Percentiles rank a stretch among this genome's conserved stretches.
These are phyloP conservation scores for Primulina eburnea DNA, from an alignment of 257 asterid genomes.

Conservation along the genomic window DNA sequence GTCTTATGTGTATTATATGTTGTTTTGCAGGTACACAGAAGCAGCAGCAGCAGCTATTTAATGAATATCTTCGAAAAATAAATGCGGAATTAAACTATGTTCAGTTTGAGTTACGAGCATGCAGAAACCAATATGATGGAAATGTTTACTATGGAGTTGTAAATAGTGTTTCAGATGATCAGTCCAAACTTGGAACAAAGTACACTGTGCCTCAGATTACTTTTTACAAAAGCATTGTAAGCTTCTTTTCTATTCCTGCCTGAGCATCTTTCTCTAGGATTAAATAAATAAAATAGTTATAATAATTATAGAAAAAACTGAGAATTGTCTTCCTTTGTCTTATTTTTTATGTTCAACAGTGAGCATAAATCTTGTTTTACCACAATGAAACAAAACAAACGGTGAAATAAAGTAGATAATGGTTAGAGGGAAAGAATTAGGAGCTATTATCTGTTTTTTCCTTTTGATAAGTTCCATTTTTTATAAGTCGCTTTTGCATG, in stretches of 20 bases:
- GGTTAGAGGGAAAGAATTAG: no score
- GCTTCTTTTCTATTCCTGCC: constrained; percentile 26
- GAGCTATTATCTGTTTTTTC: neutral
- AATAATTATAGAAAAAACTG: neutral
- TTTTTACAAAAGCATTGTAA: constrained; percentile 83
- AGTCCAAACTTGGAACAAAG: constrained; percentile 86
- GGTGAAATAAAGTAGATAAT: no score
- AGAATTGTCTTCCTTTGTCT: neutral
- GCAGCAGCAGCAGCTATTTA: constrained; percentile 46
- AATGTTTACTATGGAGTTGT: constrained; percentile 77
- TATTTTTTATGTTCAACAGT: neutral
- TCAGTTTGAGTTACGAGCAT: constrained; percentile 80
- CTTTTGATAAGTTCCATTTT: neutral
- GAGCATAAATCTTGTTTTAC: constrained; percentile 3
- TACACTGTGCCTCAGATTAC: constrained; percentile 87
- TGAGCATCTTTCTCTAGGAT: neutral
- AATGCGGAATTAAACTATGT: constrained; percentile 58
- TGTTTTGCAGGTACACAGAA: constrained; percentile 37
- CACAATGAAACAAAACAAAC: neutral
- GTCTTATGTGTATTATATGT: constrained; percentile 6
- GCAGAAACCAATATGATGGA: constrained; percentile 70
- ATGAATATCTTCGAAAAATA: constrained; percentile 61
- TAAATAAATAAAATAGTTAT: no score
- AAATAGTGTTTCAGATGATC: constrained; percentile 74
- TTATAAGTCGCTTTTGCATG: no score